Percentiles rank a stretch among this genome's conserved stretches.
phyloP scores from a whole-genome alignment of 768 basidiomycete genomes.

The Boletales sp. region DNA sequence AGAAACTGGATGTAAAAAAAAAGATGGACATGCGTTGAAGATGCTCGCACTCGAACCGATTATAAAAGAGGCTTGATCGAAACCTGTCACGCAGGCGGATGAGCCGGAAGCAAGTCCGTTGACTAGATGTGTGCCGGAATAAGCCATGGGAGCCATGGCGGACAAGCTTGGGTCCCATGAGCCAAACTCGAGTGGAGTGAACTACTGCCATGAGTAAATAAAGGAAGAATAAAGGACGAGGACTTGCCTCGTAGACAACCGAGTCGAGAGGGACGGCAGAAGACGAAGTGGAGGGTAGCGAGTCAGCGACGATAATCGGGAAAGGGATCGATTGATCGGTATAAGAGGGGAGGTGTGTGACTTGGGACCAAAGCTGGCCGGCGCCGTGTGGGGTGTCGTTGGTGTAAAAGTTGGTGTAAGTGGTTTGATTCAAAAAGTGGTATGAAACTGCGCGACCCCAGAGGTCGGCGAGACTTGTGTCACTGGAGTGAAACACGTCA shows the following conservation, averaged over 20 bases:
- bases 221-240: constrained; percentile 4
- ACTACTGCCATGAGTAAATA: constrained; percentile 31
- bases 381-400: constrained; percentile 62
- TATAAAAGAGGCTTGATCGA: constrained; percentile 71
- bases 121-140: constrained; percentile 60
- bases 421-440: constrained; percentile 71
- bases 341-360: constrained; percentile 50
- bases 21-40: constrained; percentile 46
- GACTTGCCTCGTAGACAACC: constrained; percentile 55
- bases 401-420: constrained; percentile 54
- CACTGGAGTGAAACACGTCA: constrained; percentile 31
- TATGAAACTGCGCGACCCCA: constrained; percentile 65
- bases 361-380: constrained; percentile 65
- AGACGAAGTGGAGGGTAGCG: constrained; percentile 44
- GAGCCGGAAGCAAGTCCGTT: constrained; percentile 53
- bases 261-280: constrained; percentile 38
- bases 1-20: neutral
- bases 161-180: constrained; percentile 71
- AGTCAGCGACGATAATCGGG: constrained; percentile 62
- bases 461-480: constrained; percentile 62
- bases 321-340: constrained; percentile 52
- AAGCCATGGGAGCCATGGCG: constrained; percentile 63
- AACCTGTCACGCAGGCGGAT: constrained; percentile 65
- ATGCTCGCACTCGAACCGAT: constrained; percentile 73
- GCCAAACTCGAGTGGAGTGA: constrained; percentile 64